Evolutionary conservation across 1,139 yeast species (phyloP).

Genomic region (Scheffersomyces parashehatae): DNA sequence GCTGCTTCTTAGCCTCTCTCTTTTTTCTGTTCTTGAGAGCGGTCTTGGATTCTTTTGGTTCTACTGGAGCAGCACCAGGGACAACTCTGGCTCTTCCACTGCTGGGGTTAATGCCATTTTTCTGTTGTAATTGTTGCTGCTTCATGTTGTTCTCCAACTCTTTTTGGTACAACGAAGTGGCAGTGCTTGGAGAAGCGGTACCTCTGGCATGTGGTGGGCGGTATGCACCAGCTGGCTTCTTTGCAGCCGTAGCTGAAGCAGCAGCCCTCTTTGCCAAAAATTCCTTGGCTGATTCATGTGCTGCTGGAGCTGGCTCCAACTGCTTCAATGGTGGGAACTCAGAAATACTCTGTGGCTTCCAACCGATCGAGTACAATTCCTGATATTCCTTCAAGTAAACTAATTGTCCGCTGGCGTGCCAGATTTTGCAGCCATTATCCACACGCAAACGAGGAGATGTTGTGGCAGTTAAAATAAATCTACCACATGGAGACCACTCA

Average conservation of each 20-base stretch:
- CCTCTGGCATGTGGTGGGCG: slow-evolving; percentile 94
- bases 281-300: slow-evolving; percentile 69
- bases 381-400: slow-evolving; percentile 75
- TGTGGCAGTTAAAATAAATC: slow-evolving; percentile 90
- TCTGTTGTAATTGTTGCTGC: slow-evolving; percentile 13
- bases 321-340: slow-evolving; percentile 60
- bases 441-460: slow-evolving; percentile 96
- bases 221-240: slow-evolving; percentile 81
- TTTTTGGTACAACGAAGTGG: slow-evolving; percentile 58
- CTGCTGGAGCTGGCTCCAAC: slow-evolving; percentile 59
- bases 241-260: slow-evolving; percentile 35
- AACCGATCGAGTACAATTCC: slow-evolving; percentile 77
- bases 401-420: slow-evolving; percentile 89
- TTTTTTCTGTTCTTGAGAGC: slow-evolving; percentile 79
- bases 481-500: slow-evolving; percentile 99
- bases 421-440: slow-evolving; percentile 89
- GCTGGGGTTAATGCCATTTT: slow-evolving; percentile 22
- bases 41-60: slow-evolving; percentile 51
- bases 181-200: slow-evolving; percentile 28
- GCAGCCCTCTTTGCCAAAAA: slow-evolving; percentile 47
- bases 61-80: slow-evolving; percentile 48
- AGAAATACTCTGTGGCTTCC: slow-evolving; percentile 77
- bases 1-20: slow-evolving; percentile 64
- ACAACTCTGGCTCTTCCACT: slow-evolving; percentile 33
- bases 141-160: slow-evolving; percentile 39